These are phyloP conservation scores for Xylaria sp. DNA, from an alignment of 2,329 filamentous ascomycete species.

Conservation along the genomic window DNA sequence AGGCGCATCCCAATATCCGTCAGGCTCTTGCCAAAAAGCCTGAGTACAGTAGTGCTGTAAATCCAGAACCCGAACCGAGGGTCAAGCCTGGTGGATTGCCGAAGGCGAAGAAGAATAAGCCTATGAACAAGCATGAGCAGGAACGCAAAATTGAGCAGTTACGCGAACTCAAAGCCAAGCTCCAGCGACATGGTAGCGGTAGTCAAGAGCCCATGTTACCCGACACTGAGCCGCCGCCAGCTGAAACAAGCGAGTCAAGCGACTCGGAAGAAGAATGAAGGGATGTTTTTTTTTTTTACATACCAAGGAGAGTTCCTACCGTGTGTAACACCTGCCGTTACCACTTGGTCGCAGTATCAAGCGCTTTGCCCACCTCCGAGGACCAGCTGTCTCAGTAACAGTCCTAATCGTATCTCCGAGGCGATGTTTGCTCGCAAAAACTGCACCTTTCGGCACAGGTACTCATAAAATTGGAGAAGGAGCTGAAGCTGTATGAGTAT, in stretches of 20 bases:
- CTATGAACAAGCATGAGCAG: conserved; percentile 79
- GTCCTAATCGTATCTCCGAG: conserved; percentile 1
- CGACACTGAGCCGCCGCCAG: conserved; percentile 41
- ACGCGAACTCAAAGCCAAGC: conserved; percentile 67
- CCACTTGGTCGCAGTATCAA: conserved; percentile 14
- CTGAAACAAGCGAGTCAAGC: conserved; percentile 47
- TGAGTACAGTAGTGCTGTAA: conserved; percentile 44
- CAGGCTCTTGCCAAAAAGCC: conserved; percentile 51
- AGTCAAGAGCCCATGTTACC: conserved; percentile 50
- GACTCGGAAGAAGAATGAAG: conserved; percentile 49
- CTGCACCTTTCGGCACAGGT: conserved; percentile 6
- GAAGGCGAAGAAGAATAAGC: conserved; percentile 79
- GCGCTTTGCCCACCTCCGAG: conserved; percentile 13
- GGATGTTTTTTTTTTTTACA: background rate
- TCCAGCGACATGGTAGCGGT: conserved; percentile 58
- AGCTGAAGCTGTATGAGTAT: conserved; percentile 40
- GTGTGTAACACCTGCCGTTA: conserved; percentile 8
- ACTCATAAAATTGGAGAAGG: background rate
- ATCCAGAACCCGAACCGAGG: conserved; percentile 43
- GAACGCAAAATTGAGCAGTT: conserved; percentile 74
- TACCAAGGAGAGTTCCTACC: background rate
- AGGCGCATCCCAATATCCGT: conserved; percentile 53
- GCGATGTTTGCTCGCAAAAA: background rate
- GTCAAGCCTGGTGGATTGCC: conserved; percentile 51
- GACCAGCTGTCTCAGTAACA: conserved; percentile 6